Evolutionary conservation across 495 filamentous ascomycete species (phyloP), one percentile per base, ranked within the genome.

Genomic region (Tuber borchii): DNA sequence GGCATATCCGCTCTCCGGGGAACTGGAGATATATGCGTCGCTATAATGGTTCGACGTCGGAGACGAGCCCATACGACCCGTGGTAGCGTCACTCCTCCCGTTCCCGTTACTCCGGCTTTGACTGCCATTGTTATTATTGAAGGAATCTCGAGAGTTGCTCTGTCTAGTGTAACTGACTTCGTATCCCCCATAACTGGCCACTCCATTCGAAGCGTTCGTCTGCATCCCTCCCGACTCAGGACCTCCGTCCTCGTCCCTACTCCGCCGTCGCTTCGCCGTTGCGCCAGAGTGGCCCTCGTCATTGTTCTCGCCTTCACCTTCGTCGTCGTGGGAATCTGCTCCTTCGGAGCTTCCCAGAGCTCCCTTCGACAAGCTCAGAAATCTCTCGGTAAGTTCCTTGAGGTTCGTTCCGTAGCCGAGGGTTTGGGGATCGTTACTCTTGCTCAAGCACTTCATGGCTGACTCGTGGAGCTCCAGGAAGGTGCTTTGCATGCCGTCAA

Each of bases 401-500:
- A 80, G 56, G 83, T 84, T 71, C 78, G 77, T 26, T 78, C 83
- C 72, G 87, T 76, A 75, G 79, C 76, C 6, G 85, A 83, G 71
- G 81, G 80, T 56, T 82, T 76, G 48, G 6, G 70, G 43, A 37
- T 78, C 76, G 6, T 40, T 51, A 42, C 76, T 84, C 81, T 84
- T 83, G 76, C 83, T 87, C 70, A 79, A 89, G 69, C 80, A 90
- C 48, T 77, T 87, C 84, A 85, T 85, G 80, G 86, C 84, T 68
- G 77, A 88, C 73, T 94, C 89, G 71, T 90, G 89, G 45, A 95
- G 89, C n/a, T 87, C 86, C 70, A 90, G 85, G 73, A 95, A 93
- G 0, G 89, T 87, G 72, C 87, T 89, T 83, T 90, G 91, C 89
- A 97, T 92, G 75, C 91, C 88, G 77, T 91, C 89, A 75, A 93